phyloP scores from a whole-genome alignment of 768 basidiomycete genomes.

The Podaxis sp. region DNA sequence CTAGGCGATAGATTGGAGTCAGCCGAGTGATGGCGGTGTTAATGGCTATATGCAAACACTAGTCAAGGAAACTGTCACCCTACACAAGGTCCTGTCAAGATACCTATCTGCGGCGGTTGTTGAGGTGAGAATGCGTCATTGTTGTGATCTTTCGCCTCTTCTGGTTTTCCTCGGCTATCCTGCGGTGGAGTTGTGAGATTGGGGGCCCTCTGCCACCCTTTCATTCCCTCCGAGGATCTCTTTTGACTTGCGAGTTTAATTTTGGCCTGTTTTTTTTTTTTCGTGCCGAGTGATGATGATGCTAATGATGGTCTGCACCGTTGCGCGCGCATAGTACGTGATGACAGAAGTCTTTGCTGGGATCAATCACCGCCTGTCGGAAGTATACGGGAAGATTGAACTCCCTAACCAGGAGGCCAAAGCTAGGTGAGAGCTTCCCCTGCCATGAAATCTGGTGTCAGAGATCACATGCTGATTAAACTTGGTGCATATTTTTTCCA shows the following conservation, averaged over 20 bases:
- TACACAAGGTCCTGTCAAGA: slow-evolving; percentile 94
- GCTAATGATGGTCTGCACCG: slow-evolving; percentile 16
- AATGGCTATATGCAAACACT: slow-evolving; percentile 93
- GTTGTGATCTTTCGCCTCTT: slow-evolving; percentile 16
- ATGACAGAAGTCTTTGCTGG: slow-evolving; percentile 95
- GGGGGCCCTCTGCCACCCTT: slow-evolving; percentile 1
- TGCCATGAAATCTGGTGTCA: background rate
- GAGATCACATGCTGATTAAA: slow-evolving; percentile 9
- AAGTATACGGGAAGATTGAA: slow-evolving; percentile 83
- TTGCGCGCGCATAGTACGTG: slow-evolving; percentile 59
- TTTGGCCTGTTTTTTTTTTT: slow-evolving; percentile 15
- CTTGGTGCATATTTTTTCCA: background rate
- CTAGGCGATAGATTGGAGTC: slow-evolving; percentile 79
- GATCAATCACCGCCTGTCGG: slow-evolving; percentile 86
- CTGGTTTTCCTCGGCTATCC: slow-evolving; percentile 5
- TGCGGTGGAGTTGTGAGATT: background rate
- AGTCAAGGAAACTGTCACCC: slow-evolving; percentile 91
- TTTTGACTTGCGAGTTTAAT: slow-evolving; percentile 1
- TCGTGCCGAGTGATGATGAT: slow-evolving; percentile 7
- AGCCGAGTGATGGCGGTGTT: slow-evolving; percentile 56
- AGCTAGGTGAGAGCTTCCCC: slow-evolving; percentile 60
- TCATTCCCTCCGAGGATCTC: slow-evolving; percentile 7
- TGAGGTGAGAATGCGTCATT: slow-evolving; percentile 56
- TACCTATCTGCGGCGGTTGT: slow-evolving; percentile 80
- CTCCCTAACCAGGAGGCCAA: slow-evolving; percentile 84